Conservation (phyloP, 352 stramenopile species). For the Pythium plurisporium region DNA sequence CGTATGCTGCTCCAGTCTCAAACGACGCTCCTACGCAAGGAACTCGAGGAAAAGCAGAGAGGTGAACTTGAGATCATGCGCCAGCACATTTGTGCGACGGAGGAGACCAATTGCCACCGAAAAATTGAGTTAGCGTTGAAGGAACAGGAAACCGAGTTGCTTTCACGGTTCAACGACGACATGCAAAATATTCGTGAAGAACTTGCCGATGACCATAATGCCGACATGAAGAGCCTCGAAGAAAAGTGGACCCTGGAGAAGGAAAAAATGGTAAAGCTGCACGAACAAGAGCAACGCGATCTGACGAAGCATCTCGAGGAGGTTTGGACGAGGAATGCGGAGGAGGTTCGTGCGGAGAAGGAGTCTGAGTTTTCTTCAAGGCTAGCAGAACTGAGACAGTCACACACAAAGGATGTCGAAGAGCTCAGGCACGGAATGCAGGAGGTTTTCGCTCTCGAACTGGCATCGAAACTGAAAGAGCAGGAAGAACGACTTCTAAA, state of each 20-base stretch:
- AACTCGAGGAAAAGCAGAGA: constrained; percentile 31
- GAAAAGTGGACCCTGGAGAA: constrained; percentile 3
- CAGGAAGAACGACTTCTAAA: constrained; percentile 40
- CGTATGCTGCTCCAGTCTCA: constrained; percentile 42
- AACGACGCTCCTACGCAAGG: constrained; percentile 24
- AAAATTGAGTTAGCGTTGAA: constrained; percentile 9
- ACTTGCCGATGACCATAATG: constrained; percentile 12
- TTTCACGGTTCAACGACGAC: not conserved
- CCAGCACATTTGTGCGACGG: not conserved
- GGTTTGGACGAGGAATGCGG: constrained; percentile 8
- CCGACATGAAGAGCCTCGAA: constrained; percentile 20
- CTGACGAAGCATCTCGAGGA: not conserved
- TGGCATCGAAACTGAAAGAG: constrained; percentile 35
- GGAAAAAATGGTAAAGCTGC: not conserved
- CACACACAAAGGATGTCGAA: constrained; percentile 22
- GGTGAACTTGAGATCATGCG: constrained; percentile 13
- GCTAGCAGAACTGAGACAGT: constrained; percentile 4
- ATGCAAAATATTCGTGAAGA: constrained; percentile 15
- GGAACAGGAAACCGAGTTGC: not conserved
- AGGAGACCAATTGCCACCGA: not conserved
- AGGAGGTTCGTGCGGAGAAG: constrained; percentile 6
- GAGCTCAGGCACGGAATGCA: constrained; percentile 28
- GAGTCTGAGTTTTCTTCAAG: not conserved
- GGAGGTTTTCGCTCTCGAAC: constrained; percentile 23
- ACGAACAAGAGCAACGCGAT: not conserved